Evolutionary conservation across 2,329 filamentous ascomycete species (phyloP).

Genomic region (Amauroascus verrucosus): DNA sequence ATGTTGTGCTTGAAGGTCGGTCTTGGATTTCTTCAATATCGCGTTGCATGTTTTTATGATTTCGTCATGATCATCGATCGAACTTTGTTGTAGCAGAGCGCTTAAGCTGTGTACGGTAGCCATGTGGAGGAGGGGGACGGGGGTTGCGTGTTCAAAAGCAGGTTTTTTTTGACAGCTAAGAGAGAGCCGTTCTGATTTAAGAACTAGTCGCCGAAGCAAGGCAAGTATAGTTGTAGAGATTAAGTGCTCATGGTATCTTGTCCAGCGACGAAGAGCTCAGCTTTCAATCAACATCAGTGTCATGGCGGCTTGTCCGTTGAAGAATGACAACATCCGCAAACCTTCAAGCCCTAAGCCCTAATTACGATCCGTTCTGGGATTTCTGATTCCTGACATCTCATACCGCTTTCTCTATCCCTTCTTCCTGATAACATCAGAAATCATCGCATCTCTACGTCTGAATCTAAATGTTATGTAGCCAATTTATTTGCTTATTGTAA

Average conservation of each 20-base stretch:
- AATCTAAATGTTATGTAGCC: too few relatives aligned
- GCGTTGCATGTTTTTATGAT: conserved; percentile 49
- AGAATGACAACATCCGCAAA: conserved; percentile 7
- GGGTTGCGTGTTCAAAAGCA: not conserved
- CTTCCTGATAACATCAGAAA: too few relatives aligned
- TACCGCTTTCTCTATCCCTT: not conserved
- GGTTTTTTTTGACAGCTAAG: not conserved
- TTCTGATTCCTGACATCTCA: not conserved
- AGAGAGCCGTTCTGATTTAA: too few relatives aligned
- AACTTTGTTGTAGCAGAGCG: conserved; percentile 47
- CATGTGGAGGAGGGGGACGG: not conserved
- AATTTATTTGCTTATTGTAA: too few relatives aligned
- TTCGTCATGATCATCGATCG: conserved; percentile 54
- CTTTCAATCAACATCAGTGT: not conserved
- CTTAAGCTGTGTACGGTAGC: conserved; percentile 41
- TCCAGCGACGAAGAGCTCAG: not conserved
- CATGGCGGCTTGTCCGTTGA: not conserved
- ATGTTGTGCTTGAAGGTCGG: conserved; percentile 48
- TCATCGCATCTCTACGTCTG: too few relatives aligned
- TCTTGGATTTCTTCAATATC: conserved; percentile 47
- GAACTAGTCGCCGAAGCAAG: too few relatives aligned
- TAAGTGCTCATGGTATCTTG: not conserved
- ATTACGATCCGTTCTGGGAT: not conserved
- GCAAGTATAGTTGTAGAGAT: not conserved
- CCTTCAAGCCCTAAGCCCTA: conserved; percentile 13